These are phyloP conservation scores for Lunularia cruciata DNA, from an alignment of 225 moss, liverwort and hornwort species.

Conservation along the genomic window DNA sequence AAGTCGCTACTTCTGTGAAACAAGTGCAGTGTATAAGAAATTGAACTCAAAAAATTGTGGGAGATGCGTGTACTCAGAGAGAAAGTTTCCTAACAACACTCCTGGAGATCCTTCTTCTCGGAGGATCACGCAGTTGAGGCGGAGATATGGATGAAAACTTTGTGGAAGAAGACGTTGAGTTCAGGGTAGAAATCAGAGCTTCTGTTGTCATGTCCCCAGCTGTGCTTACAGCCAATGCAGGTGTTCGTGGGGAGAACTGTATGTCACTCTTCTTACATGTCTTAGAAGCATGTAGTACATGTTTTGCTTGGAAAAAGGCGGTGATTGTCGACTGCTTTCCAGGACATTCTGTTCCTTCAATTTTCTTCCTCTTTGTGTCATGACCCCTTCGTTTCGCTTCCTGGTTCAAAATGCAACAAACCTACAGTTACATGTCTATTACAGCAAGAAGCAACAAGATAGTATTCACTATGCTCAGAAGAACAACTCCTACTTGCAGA, in stretches of 20 bases:
- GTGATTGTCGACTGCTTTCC: constrained; percentile 24
- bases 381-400: constrained; percentile 27
- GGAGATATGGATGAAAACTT: constrained; percentile 8
- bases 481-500: too few relatives aligned
- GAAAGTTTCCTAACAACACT: constrained; percentile 13
- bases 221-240: background rate
- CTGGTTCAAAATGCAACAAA: constrained; percentile 28
- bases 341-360: background rate
- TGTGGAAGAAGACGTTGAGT: constrained; percentile 3
- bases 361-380: constrained; percentile 29
- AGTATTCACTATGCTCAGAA: background rate
- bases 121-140: background rate
- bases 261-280: background rate
- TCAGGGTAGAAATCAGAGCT: constrained; percentile 12
- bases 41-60: too few relatives aligned
- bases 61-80: too few relatives aligned
- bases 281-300: background rate
- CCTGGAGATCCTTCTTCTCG: constrained; percentile 3
- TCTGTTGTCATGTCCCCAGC: background rate
- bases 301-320: constrained; percentile 21
- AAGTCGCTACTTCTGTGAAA: too few relatives aligned
- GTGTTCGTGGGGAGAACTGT: constrained; percentile 1
- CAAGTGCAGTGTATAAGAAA: too few relatives aligned
- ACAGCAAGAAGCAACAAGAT: background rate
- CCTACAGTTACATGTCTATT: too few relatives aligned